phyloP scores from a whole-genome alignment of 176 grass and related monocot species.

The Poa annua region DNA sequence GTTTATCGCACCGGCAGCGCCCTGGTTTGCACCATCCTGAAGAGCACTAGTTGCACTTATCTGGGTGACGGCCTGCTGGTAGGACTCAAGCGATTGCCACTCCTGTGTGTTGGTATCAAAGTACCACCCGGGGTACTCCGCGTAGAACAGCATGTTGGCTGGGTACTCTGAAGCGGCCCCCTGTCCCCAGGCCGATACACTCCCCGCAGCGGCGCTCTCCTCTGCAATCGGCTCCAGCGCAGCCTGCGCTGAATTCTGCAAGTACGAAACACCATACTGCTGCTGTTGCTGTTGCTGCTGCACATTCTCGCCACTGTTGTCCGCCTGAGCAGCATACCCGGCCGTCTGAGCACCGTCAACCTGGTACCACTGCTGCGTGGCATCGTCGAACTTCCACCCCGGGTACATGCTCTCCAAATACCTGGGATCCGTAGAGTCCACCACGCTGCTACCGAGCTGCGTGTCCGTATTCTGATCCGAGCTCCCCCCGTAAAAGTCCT shows the following conservation, averaged over 20 bases:
- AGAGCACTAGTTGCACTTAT: not conserved
- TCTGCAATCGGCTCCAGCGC: constrained; percentile 75
- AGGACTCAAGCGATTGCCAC: constrained; percentile 77
- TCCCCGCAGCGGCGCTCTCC: constrained; percentile 42
- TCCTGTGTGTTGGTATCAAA: constrained; percentile 86
- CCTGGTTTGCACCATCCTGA: constrained; percentile 56
- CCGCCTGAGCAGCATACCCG: constrained; percentile 41
- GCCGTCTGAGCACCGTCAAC: constrained; percentile 43
- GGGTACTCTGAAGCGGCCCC: constrained; percentile 54
- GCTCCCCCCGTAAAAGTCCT: constrained; percentile 22
- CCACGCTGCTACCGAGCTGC: not conserved
- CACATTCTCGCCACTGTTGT: constrained; percentile 18
- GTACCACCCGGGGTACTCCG: constrained; percentile 89
- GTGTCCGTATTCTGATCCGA: constrained; percentile 20
- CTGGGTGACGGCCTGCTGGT: constrained; percentile 52
- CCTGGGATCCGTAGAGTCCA: constrained; percentile 54
- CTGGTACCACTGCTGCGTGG: constrained; percentile 84
- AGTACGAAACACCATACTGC: constrained; percentile 48
- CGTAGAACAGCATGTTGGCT: constrained; percentile 86
- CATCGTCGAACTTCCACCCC: constrained; percentile 78
- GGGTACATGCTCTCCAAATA: constrained; percentile 80
- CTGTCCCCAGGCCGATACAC: constrained; percentile 52
- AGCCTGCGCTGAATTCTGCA: constrained; percentile 55
- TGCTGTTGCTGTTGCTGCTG: constrained; percentile 38
- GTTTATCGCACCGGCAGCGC: not conserved